Evolutionary conservation across 176 grass and related monocot genomes (phyloP).

Genomic region (Bonia amplexicaulis): DNA sequence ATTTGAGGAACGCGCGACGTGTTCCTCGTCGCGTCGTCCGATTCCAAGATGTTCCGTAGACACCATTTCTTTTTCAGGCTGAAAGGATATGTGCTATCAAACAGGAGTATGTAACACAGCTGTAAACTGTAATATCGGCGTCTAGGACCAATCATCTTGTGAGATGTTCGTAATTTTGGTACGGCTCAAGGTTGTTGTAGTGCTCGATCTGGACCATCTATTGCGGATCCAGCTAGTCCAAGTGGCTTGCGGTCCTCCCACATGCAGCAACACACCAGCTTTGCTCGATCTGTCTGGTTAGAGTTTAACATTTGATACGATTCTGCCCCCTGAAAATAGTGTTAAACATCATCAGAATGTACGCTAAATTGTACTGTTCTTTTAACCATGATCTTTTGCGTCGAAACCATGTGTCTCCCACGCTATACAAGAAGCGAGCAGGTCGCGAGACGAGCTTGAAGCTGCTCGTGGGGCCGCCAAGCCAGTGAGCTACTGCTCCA

Average conservation of each 20-base stretch:
- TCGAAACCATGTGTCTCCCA: not conserved
- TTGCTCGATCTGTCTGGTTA: no score
- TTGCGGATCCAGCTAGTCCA: not conserved
- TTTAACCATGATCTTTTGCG: not conserved
- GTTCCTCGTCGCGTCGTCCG: not conserved
- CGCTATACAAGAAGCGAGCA: not conserved
- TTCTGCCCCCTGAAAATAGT: no score
- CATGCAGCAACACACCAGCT: not conserved
- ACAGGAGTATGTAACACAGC: no score
- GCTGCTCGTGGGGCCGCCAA: not conserved
- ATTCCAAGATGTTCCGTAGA: no score
- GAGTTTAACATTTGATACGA: no score
- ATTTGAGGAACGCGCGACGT: constrained; percentile 21
- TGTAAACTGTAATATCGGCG: not conserved
- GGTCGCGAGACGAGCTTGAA: not conserved
- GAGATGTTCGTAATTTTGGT: not conserved
- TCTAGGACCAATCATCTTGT: not conserved
- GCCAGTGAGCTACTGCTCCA: not conserved
- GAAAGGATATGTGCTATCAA: not conserved
- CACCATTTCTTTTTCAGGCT: not conserved
- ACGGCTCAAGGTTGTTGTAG: not conserved
- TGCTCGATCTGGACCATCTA: not conserved
- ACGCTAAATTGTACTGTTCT: not conserved
- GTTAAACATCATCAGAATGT: not conserved
- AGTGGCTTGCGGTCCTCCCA: not conserved